Conservation (phyloP, 1,284 basidiomycete species). For the Pisolithus thermaeus region DNA sequence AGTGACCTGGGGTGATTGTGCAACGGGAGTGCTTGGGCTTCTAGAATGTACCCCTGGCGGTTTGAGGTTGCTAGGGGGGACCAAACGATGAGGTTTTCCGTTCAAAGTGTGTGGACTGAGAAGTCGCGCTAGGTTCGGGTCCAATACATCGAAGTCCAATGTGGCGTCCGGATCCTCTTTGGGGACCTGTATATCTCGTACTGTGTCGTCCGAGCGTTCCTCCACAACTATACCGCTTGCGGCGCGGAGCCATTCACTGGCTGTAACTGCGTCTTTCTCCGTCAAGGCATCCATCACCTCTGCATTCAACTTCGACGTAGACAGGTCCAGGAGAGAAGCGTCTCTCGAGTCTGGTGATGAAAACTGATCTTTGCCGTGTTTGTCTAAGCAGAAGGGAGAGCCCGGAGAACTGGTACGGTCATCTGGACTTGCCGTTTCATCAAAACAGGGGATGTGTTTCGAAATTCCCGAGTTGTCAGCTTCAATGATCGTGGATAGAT, state of each 20-base stretch:
- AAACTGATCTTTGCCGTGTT: constrained; percentile 7
- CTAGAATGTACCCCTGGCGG: constrained; percentile 19
- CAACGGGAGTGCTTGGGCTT: constrained; percentile 15
- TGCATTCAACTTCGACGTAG: constrained; percentile 45
- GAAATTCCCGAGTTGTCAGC: constrained; percentile 69
- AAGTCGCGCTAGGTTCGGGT: constrained; percentile 58
- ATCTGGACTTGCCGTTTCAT: constrained; percentile 10
- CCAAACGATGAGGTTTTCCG: constrained; percentile 12
- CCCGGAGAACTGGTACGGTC: constrained; percentile 11
- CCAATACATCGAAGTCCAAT: constrained; percentile 48
- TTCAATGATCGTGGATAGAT: constrained; percentile 69
- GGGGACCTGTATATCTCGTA: constrained; percentile 1
- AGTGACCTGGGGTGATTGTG: constrained; percentile 4
- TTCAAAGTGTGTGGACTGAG: constrained; percentile 45
- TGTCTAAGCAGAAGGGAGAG: constrained; percentile 20
- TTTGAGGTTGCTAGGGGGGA: constrained; percentile 4
- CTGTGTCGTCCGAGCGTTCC: constrained; percentile 20
- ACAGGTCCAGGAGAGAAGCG: constrained; percentile 49
- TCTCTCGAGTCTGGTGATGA: constrained; percentile 29
- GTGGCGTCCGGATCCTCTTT: constrained; percentile 32
- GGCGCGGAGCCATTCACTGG: constrained; percentile 42
- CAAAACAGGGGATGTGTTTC: constrained; percentile 40
- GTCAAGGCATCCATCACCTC: constrained; percentile 56
- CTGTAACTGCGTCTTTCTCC: constrained; percentile 33
- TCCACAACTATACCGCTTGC: constrained; percentile 39